Base-by-base conservation (phyloP, 306 rosid species). In the Biancaea sappan region DNA sequence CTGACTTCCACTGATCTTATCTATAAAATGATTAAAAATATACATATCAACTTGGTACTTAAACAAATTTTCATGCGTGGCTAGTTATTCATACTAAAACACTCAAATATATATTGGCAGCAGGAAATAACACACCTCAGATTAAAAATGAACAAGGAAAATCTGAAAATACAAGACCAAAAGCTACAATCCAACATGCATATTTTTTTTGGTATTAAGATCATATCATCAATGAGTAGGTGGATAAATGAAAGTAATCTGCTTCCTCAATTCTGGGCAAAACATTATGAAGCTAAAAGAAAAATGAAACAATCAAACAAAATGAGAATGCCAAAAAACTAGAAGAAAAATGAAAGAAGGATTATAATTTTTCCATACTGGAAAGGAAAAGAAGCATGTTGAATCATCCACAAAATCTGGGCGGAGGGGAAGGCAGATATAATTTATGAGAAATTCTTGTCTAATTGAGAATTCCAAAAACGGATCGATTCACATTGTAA, bases 1-100 rank as follows among this genome's bases (percentile, higher is more conserved):
- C 67, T 69, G 9, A 88, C 89, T 82, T 78, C 82, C 75, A 84
- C 89, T 1, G 96, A 76, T 74, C 74, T 78, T 63, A 16, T 32
- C 91, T 90, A 85, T 32, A 56, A 26, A 35, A 28, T 53, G 26
- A 52, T 48, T 6, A 46, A 2, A 46, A 77, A 63, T 24, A 32
- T 2, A 53, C n/a, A n/a, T n/a, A n/a, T n/a, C 51, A 53, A 13
- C 12, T 34, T 31, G 40, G 58, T 28, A 11, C 31, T 8, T 44
- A 44, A 47, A 62, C 6, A 43, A 12, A 12, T 25, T 24, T 28
- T 47, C 46, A 37, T 14, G 40, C 11, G 14, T 25, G 19, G 4
- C 48, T 29, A 44, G 71, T 24, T 38, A 56, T 50, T 43, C 66
- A 78, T 10, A 12, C 32, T 8, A 52, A 21, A 6, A 21, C 52